These are phyloP conservation scores for Fusarium sp. DNA, from an alignment of 2,329 filamentous ascomycete genomes.

Conservation along the genomic window DNA sequence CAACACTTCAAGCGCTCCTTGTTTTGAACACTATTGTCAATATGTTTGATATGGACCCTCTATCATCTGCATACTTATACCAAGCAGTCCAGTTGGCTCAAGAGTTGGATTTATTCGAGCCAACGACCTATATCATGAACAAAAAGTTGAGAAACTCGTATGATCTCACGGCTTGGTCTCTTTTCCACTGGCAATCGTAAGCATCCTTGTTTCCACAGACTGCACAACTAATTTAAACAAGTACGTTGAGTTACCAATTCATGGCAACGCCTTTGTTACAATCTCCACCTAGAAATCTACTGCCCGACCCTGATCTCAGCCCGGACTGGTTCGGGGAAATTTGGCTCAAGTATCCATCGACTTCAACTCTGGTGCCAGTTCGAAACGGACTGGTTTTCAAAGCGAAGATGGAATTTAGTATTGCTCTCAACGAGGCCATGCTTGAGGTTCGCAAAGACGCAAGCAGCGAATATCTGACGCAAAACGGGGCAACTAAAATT, in stretches of 20 bases:
- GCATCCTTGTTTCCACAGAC: fast-evolving
- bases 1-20: constrained; percentile 9
- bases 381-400: not conserved
- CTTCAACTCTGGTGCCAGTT: not conserved
- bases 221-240: not conserved
- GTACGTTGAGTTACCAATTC: constrained; percentile 7
- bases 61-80: not conserved
- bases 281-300: not conserved
- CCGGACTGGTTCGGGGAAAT: constrained; percentile 17
- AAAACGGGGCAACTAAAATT: not conserved
- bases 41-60: constrained; percentile 13
- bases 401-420: not conserved
- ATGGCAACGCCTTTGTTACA: not conserved
- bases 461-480: not conserved
- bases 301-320: constrained; percentile 10
- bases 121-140: constrained; percentile 12
- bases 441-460: not conserved
- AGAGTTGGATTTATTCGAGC: constrained; percentile 11
- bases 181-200: constrained; percentile 27
- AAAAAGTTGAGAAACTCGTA: constrained; percentile 2
- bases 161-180: constrained; percentile 23
- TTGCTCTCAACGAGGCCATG: not conserved
- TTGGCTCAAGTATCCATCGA: constrained; percentile 23
- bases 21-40: constrained; percentile 11
- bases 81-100: constrained; percentile 2